Base-by-base conservation (phyloP, 257 asterid species). In the Lavandula angustifolia region DNA sequence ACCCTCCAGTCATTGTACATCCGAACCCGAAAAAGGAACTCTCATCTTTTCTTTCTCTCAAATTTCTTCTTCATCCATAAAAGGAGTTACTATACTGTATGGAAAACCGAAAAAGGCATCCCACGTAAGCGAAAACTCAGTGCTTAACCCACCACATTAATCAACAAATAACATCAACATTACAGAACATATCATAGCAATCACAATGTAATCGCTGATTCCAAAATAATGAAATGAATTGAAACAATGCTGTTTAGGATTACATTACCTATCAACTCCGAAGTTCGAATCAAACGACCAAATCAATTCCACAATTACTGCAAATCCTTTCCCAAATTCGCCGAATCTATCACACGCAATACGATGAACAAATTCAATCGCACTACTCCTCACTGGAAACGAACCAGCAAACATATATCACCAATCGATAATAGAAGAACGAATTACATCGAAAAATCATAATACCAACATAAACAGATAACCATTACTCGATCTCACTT, bases 1-100 rank as follows among this genome's bases (percentile, higher is more conserved):
- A 81, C 89, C 73, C 84, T 75, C 91, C 84, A 84, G 83, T 92
- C 98, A 92, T 89, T 85, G 87, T 82, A 78, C 84, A 81, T 82
- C 87, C 79, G 73, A 67, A 78, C 78, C 85, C 81, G 66, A 67
- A 76, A 70, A 60, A 43, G 69, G 77, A 75, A 61, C 72, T 82
- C 64, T 89, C 96, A 87, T 88, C 87, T 83, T 88, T 76, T 80
- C 78, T 74, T 76, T 59, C 80, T 80, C 71, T 73, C 83, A 65
- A 68, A 51, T 60, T 74, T 57, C 62, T 75, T 78, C 77, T 85
- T 81, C 91, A 82, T 82, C 80, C 79, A 82, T 68, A 78, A 22
- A 61, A 67, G 46, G 67, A 57, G 63, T 49, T 9, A 33, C 8
- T 62, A 59, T 27, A 67, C 83, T 58, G 73, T 37, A 49, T 40